Evolutionary conservation across 2,329 filamentous ascomycete genomes (phyloP).

Genomic region (Venturia aucupariae): DNA sequence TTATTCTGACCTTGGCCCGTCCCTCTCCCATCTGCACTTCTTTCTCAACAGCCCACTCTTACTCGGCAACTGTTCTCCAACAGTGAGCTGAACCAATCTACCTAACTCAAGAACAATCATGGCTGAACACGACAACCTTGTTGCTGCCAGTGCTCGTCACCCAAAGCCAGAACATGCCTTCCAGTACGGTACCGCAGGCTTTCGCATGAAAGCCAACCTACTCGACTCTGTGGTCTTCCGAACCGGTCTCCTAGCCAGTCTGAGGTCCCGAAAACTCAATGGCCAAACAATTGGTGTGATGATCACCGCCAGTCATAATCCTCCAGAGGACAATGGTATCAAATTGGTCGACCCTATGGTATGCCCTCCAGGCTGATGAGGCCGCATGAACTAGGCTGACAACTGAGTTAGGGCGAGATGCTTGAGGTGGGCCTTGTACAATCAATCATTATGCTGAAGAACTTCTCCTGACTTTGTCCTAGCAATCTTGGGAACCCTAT

Average conservation of each 20-base stretch:
- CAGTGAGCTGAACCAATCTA: background rate
- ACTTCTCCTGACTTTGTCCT: constrained; percentile 16
- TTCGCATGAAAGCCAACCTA: constrained; percentile 65
- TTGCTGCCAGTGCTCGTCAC: constrained; percentile 23
- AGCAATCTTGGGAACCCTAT: constrained; percentile 79
- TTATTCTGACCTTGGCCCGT: background rate
- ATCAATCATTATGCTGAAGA: constrained; percentile 16
- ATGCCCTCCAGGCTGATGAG: constrained; percentile 18
- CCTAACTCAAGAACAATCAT: background rate
- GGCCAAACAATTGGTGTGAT: constrained; percentile 92
- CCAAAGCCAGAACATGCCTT: constrained; percentile 28
- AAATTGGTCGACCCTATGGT: constrained; percentile 94
- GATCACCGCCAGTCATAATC: constrained; percentile 92
- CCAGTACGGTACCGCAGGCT: constrained; percentile 37
- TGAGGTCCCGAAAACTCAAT: constrained; percentile 82
- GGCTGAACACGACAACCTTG: constrained; percentile 18
- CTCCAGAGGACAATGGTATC: constrained; percentile 80
- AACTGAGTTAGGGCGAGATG: constrained; percentile 66
- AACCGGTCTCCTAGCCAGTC: constrained; percentile 77
- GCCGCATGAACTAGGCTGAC: constrained; percentile 13
- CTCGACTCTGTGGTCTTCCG: constrained; percentile 89
- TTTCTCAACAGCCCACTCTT: background rate
- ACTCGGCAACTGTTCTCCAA: background rate
- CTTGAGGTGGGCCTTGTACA: constrained; percentile 55
- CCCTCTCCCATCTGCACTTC: background rate